Base-by-base conservation (phyloP, 768 basidiomycete genomes). In the Termitomyces sp. region DNA sequence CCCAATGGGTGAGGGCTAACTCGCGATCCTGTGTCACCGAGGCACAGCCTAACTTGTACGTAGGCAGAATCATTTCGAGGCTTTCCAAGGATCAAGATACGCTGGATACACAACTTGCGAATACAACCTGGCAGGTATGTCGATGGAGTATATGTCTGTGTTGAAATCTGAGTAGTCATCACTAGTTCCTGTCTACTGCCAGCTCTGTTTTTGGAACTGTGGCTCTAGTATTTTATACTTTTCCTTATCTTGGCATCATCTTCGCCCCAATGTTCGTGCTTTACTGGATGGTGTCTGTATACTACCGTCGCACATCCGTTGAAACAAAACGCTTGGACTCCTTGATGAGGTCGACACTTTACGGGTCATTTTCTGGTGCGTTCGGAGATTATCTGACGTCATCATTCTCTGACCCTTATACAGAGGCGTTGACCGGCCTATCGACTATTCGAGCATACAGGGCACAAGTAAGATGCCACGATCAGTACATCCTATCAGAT, bases 311-410 rank as follows among this genome's bases (percentile, higher is more conserved):
- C 5, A 80, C 77, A 1, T 85, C 84, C 0, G 82, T 86, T 5
- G 84, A 85, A 63, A 78, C 80, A 5, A 86, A 87, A 64, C 77
- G 85, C 2, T 67, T 85, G 23, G 84, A 86, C 60, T 85, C 85
- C 0, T 59, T 86, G n/a, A 72, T 85, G 64, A 76, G 85, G 17
- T 87, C 85, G 0, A 67, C 72, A 5, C 66, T 87, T 34, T 85
- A 85, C 63, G 73, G 77, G 4, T 78, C 82, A 1, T 82, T 78
- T 63, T 76, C 81, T n/a, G 83, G 83, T 82, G 60, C 11, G 69
- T 63, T 3, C 47, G 35, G 11, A 14, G 2, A 35, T 40, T 16
- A 2, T 16, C 9, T 17, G 34, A 11, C 12, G 14, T 21, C 3
- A 32, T 8, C 27, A 21, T 35, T 55, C 35, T 17, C 23, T 61